Percentiles rank a stretch among this genome's conserved stretches.
These are phyloP conservation scores for Pythium oligandrum DNA, from an alignment of 352 stramenopile species.

Conservation along the genomic window DNA sequence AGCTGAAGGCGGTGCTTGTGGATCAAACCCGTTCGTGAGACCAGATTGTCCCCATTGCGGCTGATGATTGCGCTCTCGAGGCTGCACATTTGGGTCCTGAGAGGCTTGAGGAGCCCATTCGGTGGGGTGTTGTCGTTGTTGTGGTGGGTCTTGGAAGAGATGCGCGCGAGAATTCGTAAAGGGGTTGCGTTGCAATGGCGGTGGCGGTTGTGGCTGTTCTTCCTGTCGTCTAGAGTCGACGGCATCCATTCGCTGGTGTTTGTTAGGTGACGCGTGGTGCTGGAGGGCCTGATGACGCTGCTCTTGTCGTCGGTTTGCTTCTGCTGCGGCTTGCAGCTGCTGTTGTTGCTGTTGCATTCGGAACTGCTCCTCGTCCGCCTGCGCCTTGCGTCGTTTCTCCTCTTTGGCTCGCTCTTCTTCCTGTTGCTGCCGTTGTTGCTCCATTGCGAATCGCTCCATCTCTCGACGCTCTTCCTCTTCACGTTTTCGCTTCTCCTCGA, in stretches of 20 bases:
- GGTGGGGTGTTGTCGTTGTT: slow-evolving; percentile 4
- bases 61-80: not conserved
- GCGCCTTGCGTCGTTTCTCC: slow-evolving; percentile 38
- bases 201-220: not conserved
- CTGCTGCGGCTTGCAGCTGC: slow-evolving; percentile 22
- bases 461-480: slow-evolving; percentile 57
- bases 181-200: slow-evolving; percentile 1
- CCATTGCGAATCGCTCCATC: slow-evolving; percentile 42
- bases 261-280: slow-evolving; percentile 6
- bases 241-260: too few species aligned
- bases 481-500: slow-evolving; percentile 44
- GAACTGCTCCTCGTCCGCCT: slow-evolving; percentile 33
- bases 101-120: not conserved
- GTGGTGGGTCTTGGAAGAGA: not conserved
- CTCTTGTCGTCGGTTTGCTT: slow-evolving; percentile 25
- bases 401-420: slow-evolving; percentile 41
- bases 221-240: not conserved
- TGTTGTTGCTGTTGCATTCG: slow-evolving; percentile 27
- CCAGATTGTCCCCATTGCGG: too few species aligned
- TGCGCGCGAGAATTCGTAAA: not conserved
- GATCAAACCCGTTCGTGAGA: too few species aligned
- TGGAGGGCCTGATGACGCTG: slow-evolving; percentile 23
- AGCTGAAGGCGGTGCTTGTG: not conserved
- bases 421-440: slow-evolving; percentile 34
- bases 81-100: not conserved